A percentile compares a stretch with the other conserved stretches of the same genome.
Conservation (phyloP, 1,139 yeast species). For the Scheffersomyces parashehatae region DNA sequence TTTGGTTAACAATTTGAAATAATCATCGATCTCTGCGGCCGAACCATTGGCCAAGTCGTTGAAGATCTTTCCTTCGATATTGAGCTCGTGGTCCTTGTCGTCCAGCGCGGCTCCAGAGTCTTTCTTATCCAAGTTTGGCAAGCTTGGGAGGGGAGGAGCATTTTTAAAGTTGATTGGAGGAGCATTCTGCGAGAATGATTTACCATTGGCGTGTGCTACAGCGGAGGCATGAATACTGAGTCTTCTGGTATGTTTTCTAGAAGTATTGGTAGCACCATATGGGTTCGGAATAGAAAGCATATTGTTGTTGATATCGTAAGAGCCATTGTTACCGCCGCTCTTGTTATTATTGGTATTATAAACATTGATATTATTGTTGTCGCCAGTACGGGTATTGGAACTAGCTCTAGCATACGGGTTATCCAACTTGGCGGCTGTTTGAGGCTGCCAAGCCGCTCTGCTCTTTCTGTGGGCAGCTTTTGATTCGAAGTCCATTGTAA, state of each 20-base stretch:
- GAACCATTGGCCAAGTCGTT: conserved; percentile 62
- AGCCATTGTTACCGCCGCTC: neutral
- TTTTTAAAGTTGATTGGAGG: conserved; percentile 23
- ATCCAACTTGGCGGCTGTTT: conserved; percentile 15
- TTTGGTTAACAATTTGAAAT: conserved; percentile 56
- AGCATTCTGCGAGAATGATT: conserved; percentile 22
- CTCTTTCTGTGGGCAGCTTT: conserved; percentile 41
- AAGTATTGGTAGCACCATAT: conserved; percentile 12
- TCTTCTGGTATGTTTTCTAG: conserved; percentile 33
- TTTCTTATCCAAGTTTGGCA: conserved; percentile 14
- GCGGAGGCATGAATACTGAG: conserved; percentile 49
- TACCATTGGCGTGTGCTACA: conserved; percentile 34
- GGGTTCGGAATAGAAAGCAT: conserved; percentile 2
- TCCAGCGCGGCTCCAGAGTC: conserved; percentile 9
- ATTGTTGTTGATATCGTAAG: conserved; percentile 7
- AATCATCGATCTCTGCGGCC: conserved; percentile 73
- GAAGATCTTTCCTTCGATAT: conserved; percentile 52
- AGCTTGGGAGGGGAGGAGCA: conserved; percentile 44
- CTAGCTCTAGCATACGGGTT: conserved; percentile 35
- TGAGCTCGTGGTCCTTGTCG: conserved; percentile 12
- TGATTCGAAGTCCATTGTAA: conserved; percentile 29
- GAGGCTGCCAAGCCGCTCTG: conserved; percentile 46
- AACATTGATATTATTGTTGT: neutral
- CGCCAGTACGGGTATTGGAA: neutral
- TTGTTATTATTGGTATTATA: neutral